Percentiles rank a stretch among this genome's conserved stretches.
These are phyloP conservation scores for Hygrocybe coccinea DNA, from an alignment of 768 basidiomycete species.

Conservation along the genomic window DNA sequence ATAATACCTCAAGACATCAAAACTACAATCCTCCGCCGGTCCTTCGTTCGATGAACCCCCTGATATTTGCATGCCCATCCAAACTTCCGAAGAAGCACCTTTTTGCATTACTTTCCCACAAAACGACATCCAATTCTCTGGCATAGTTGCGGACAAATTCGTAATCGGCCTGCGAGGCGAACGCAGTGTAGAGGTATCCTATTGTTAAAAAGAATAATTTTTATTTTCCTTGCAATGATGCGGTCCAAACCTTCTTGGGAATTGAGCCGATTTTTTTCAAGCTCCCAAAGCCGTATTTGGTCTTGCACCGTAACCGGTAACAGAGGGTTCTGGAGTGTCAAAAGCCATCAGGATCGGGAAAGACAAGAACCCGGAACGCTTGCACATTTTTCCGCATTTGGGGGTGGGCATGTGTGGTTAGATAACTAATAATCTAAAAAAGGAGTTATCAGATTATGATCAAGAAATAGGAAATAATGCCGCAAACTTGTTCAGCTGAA, in stretches of 20 bases:
- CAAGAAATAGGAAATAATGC: conserved; percentile 16
- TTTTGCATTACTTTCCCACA: conserved; percentile 74
- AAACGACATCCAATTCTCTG: conserved; percentile 69
- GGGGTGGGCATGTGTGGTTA: conserved; percentile 91
- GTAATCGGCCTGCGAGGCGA: conserved; percentile 83
- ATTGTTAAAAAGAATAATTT: conserved; percentile 6
- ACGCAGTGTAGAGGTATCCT: conserved; percentile 88
- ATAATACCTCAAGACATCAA: conserved; percentile 5
- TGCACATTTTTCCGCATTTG: conserved; percentile 94
- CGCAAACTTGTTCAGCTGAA: conserved; percentile 84
- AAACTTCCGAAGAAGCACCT: conserved; percentile 79
- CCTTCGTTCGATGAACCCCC: conserved; percentile 74
- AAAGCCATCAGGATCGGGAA: neutral
- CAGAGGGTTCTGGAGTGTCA: conserved; percentile 66
- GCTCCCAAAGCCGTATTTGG: conserved; percentile 95
- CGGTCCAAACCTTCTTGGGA: conserved; percentile 83
- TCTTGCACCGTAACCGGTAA: conserved; percentile 97
- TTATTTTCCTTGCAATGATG: conserved; percentile 15
- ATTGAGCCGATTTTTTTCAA: conserved; percentile 88
- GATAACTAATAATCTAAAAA: conserved; percentile 86
- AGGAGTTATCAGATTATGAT: conserved; percentile 14
- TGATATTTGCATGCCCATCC: conserved; percentile 74
- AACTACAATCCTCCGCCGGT: conserved; percentile 31
- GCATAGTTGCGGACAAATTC: conserved; percentile 84
- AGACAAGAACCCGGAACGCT: conserved; percentile 8